Evolutionary conservation across 495 filamentous ascomycete genomes (phyloP), one percentile per base, ranked within the genome.

Genomic region (Penicillium cosmopolitanum): DNA sequence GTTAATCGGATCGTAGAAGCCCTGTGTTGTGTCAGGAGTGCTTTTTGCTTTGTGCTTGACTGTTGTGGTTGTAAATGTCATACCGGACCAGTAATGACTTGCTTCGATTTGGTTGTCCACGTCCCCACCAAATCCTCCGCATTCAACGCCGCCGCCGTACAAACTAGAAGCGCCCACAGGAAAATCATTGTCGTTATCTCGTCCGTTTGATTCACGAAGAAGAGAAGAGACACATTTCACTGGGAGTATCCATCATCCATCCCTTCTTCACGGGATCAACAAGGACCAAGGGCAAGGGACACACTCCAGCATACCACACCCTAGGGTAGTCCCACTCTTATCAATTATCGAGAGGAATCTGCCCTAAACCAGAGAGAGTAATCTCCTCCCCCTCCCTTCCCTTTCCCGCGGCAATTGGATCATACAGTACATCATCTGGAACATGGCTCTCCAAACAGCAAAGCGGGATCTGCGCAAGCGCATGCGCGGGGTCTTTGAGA

Each of bases 51-150:
- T 31, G 28, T 31, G 25, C 19, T 21, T 31, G 28, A 8, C 10
- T 61, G 7, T 23, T 46, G 15, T 1, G 7, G 28, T 31, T 31
- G 28, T 31, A 7, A 6, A 31, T 4, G 28, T 31, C 72, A 61
- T 86, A 91, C 89, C 50, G 89, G 86, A 35, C 90, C 90, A 9
- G 90, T 93, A 35, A 91, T 66, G 31, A 90, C 89, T 34, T 83
- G 81, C 62, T 81, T 82, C 40, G 87, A 89, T 74, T 93, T 93
- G 25, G 86, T 88, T 6, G 86, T 85, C 90, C 90, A 93, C 55
- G 90, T 93, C 50, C 90, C 90, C 21, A 84, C 80, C 33, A 92
- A 75, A 55, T 85, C 71, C 44, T 69, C 70, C 8, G 73, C 68
- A 56, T 68, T 76, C 18, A 68, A 64, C 31, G 66, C 64, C n/a